These are phyloP conservation scores for Wickerhamiella parazyma DNA, from an alignment of 805 yeast species.

Conservation along the genomic window DNA sequence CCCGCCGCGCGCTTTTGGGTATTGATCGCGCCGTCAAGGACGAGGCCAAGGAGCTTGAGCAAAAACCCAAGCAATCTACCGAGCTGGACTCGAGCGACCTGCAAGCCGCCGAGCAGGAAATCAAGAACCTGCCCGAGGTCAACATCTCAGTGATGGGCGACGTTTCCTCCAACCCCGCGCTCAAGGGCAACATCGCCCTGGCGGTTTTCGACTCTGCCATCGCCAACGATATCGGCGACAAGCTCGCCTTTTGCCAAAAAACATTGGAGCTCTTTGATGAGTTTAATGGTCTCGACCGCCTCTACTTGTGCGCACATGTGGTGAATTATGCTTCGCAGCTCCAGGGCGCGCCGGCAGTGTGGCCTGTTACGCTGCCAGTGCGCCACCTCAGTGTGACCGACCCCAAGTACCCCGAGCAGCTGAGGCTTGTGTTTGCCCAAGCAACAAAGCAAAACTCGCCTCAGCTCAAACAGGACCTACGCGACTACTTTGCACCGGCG, in stretches of 20 bases:
- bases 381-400: constrained; percentile 35
- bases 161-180: constrained; percentile 69
- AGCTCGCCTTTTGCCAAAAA: constrained; percentile 32
- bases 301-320: constrained; percentile 51
- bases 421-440: constrained; percentile 60
- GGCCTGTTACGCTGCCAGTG: constrained; percentile 55
- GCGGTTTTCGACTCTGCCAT: constrained; percentile 57
- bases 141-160: constrained; percentile 75
- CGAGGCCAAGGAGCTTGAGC: constrained; percentile 25
- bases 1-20: constrained; percentile 72
- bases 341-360: constrained; percentile 27
- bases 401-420: constrained; percentile 38
- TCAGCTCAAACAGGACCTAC: constrained; percentile 17
- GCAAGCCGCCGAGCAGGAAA: constrained; percentile 40
- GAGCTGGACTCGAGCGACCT: constrained; percentile 33
- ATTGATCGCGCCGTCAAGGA: constrained; percentile 37
- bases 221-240: constrained; percentile 29
- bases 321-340: constrained; percentile 33
- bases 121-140: constrained; percentile 71
- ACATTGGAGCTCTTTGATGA: constrained; percentile 50
- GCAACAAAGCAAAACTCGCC: constrained; percentile 29
- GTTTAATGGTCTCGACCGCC: constrained; percentile 57
- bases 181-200: constrained; percentile 58
- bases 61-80: constrained; percentile 17
- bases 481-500: constrained; percentile 15